Evolutionary conservation across 2,329 filamentous ascomycete species (phyloP).

Genomic region (Daldinia eschscholtzii): DNA sequence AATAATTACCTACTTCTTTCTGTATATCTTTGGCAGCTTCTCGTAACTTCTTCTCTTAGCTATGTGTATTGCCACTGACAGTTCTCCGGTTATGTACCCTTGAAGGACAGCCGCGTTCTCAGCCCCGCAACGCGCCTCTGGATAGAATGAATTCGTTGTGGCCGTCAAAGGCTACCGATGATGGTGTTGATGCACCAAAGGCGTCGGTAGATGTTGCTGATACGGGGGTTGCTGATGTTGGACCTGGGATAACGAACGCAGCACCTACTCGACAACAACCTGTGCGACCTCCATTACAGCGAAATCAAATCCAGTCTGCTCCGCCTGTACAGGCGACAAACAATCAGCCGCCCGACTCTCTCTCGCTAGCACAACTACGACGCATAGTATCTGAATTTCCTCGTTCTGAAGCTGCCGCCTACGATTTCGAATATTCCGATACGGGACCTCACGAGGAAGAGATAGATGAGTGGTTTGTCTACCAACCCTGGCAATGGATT

Average conservation of each 20-base stretch:
- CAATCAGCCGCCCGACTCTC: constrained; percentile 70
- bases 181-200: constrained; percentile 50
- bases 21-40: constrained; percentile 1
- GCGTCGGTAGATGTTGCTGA: constrained; percentile 51
- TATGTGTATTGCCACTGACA: constrained; percentile 10
- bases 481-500: constrained; percentile 86
- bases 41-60: not conserved
- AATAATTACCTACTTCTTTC: constrained; percentile 8
- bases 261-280: constrained; percentile 39
- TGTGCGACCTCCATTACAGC: constrained; percentile 50
- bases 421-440: constrained; percentile 88
- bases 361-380: constrained; percentile 80
- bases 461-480: constrained; percentile 97
- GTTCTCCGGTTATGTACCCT: constrained; percentile 45
- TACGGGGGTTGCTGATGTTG: constrained; percentile 51
- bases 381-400: constrained; percentile 81
- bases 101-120: constrained; percentile 34
- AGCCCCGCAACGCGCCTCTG: constrained; percentile 41
- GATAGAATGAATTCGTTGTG: constrained; percentile 62
- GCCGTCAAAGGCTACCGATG: constrained; percentile 56
- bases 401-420: constrained; percentile 75
- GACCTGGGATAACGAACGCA: constrained; percentile 39
- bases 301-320: constrained; percentile 50
- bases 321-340: constrained; percentile 48
- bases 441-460: constrained; percentile 83